phyloP scores from a whole-genome alignment of 306 rosid species.

The Astragalus glycyphyllos region DNA sequence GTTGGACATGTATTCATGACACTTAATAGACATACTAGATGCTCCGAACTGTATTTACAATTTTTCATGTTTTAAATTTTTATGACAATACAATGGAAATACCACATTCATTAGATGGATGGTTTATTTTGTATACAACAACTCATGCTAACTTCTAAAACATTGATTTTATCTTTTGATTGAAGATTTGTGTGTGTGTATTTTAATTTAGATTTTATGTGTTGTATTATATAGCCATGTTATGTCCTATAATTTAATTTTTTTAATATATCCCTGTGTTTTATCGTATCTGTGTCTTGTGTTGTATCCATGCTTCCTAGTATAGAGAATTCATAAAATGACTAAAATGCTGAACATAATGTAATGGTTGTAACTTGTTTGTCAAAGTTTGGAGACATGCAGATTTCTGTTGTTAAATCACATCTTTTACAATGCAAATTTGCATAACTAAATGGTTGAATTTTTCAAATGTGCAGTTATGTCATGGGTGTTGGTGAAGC shows the following conservation, averaged over 20 bases:
- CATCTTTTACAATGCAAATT: slow-evolving; percentile 34
- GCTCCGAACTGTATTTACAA: neutral
- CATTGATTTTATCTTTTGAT: neutral
- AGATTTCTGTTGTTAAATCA: slow-evolving; percentile 15
- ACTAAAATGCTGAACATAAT: slow-evolving; percentile 18
- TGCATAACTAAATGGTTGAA: slow-evolving; percentile 25
- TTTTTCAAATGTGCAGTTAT: slow-evolving; percentile 63
- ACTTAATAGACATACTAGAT: neutral
- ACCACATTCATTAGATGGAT: neutral
- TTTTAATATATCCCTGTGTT: neutral
- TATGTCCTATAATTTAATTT: slow-evolving; percentile 16
- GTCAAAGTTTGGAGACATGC: slow-evolving; percentile 24
- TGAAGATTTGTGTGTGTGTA: neutral
- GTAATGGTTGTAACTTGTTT: slow-evolving; percentile 23
- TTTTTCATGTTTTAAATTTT: neutral
- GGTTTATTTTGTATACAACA: neutral
- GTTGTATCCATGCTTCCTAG: neutral
- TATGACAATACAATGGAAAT: slow-evolving; percentile 1
- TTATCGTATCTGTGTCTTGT: neutral
- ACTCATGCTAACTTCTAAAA: neutral
- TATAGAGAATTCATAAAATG: slow-evolving; percentile 34
- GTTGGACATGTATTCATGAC: neutral
- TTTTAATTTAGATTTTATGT: neutral
- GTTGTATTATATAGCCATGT: slow-evolving; percentile 11
- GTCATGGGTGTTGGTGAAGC: slow-evolving; percentile 99